phyloP scores from a whole-genome alignment of 148 eudicot genomes.

The Oxyria digyna region DNA sequence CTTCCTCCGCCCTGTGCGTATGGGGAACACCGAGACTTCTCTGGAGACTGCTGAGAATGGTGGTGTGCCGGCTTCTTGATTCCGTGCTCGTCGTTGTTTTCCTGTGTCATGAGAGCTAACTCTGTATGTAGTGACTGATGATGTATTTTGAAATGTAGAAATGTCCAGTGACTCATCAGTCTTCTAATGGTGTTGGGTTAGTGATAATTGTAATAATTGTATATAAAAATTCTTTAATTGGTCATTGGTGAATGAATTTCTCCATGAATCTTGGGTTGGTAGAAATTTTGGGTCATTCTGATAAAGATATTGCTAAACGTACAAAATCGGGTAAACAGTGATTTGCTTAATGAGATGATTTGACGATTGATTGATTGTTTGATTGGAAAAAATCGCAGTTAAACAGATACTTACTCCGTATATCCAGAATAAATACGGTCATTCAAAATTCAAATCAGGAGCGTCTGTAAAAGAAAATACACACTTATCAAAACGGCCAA shows the following conservation, averaged over 20 bases:
- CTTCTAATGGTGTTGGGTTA: neutral
- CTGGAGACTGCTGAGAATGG: constrained; percentile 49
- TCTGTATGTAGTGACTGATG: neutral
- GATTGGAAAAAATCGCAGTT: neutral
- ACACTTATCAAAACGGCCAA: constrained; percentile 8
- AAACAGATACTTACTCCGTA: neutral
- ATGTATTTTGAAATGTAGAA: neutral
- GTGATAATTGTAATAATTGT: neutral
- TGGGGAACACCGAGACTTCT: constrained; percentile 36
- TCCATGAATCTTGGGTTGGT: too few relatives aligned
- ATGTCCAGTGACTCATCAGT: neutral
- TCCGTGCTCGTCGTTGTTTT: neutral
- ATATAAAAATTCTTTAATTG: neutral
- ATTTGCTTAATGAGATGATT: neutral
- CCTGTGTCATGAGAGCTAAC: too few relatives aligned
- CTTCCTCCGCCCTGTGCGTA: constrained; percentile 44
- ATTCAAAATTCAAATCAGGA: constrained; percentile 7
- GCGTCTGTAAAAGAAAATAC: neutral
- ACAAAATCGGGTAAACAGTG: neutral
- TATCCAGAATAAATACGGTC: neutral
- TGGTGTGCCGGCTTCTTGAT: constrained; percentile 8
- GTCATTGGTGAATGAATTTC: neutral
- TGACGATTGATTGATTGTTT: neutral
- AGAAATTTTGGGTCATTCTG: too few relatives aligned
- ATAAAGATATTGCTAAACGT: too few relatives aligned